Evolutionary conservation across 2,329 filamentous ascomycete genomes (phyloP).

Genomic region (Arthrobotrys entomopaga): DNA sequence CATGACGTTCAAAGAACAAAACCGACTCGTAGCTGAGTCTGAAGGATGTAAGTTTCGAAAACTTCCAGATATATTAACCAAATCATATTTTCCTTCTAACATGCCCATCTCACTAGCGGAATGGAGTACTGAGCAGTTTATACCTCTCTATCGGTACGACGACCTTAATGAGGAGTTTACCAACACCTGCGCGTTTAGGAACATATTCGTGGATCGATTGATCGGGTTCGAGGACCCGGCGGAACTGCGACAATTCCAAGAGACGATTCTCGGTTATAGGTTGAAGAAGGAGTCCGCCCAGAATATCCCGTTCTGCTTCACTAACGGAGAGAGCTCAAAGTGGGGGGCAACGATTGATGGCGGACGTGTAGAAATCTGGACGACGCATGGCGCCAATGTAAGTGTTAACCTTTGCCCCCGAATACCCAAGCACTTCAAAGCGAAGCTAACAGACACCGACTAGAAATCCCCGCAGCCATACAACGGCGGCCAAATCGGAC

Average conservation of each 20-base stretch:
- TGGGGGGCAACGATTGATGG: slow-evolving; percentile 25
- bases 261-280: slow-evolving; percentile 37
- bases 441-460: background rate
- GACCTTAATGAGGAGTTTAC: slow-evolving; percentile 34
- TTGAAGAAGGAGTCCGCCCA: slow-evolving; percentile 27
- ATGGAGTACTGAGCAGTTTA: slow-evolving; percentile 39
- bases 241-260: slow-evolving; percentile 38
- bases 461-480: slow-evolving; percentile 26
- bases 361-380: slow-evolving; percentile 36
- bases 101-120: background rate
- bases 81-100: background rate
- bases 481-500: slow-evolving; percentile 9
- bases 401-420: too few species aligned
- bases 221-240: slow-evolving; percentile 30
- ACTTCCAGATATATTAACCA: background rate
- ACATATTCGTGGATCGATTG: slow-evolving; percentile 30
- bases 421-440: background rate
- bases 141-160: slow-evolving; percentile 38
- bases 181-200: slow-evolving; percentile 36
- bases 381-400: slow-evolving; percentile 25
- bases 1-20: slow-evolving; percentile 43
- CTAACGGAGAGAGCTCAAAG: slow-evolving; percentile 19
- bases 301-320: slow-evolving; percentile 33
- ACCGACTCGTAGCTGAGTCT: slow-evolving; percentile 36
- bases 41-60: slow-evolving; percentile 26